Conservation (phyloP, 1,139 yeast species). For the Candida pseudoviswanathii region DNA sequence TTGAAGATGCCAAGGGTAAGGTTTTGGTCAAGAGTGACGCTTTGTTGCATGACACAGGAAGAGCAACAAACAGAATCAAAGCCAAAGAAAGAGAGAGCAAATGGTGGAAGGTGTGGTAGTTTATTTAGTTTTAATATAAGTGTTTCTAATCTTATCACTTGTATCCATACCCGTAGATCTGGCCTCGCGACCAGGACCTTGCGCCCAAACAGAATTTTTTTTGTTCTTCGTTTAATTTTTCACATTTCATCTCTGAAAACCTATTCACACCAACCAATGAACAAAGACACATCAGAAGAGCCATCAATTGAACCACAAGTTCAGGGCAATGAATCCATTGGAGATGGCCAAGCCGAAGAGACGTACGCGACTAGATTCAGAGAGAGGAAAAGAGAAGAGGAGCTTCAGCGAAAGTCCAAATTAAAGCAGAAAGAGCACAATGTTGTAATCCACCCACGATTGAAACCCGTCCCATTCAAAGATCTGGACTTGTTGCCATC, state of each 20-base stretch:
- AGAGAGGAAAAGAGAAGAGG: constrained; percentile 21
- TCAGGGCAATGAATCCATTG: constrained; percentile 15
- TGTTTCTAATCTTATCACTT: background rate
- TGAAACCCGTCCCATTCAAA: constrained; percentile 49
- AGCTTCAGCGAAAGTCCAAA: constrained; percentile 18
- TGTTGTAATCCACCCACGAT: constrained; percentile 43
- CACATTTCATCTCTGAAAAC: background rate
- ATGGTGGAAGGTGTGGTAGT: constrained; percentile 9
- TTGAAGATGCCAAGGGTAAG: constrained; percentile 40
- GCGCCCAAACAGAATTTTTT: background rate
- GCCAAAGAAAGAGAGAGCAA: constrained; percentile 11
- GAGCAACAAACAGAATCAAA: constrained; percentile 26
- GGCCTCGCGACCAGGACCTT: too few relatives aligned
- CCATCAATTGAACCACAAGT: constrained; percentile 29
- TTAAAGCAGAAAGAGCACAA: constrained; percentile 31
- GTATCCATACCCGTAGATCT: too few relatives aligned
- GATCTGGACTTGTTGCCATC: constrained; percentile 28
- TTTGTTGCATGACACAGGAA: constrained; percentile 40
- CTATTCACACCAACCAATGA: constrained; percentile 5
- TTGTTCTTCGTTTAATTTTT: background rate
- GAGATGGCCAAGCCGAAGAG: constrained; percentile 12
- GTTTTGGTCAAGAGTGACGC: constrained; percentile 42
- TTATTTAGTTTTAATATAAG: background rate
- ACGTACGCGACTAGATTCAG: constrained; percentile 30
- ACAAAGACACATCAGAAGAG: constrained; percentile 15